Evolutionary conservation across 345 rosid genomes (phyloP), one percentile per base, ranked within the genome.

Genomic region (Sonneratia alba): DNA sequence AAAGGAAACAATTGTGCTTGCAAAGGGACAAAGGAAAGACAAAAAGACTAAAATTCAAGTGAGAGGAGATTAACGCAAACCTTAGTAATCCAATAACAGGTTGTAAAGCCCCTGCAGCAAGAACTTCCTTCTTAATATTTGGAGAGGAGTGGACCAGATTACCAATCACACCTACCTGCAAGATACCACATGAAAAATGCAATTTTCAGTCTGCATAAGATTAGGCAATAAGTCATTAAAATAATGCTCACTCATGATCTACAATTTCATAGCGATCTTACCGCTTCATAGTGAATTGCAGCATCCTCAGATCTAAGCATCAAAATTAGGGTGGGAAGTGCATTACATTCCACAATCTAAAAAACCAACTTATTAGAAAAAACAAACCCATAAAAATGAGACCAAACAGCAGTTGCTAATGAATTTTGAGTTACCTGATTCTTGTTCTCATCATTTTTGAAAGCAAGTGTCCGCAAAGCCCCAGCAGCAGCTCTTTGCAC

Each of bases 401-500:
- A 11, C 19, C 40, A 34, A 72, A 22, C 48, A 19, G 43, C 32
- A 22, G 7, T 48, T 34, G 6, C 22, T 37, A 36, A 71, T 14
- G 36, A 37, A 53, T 27, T 73, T 36, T 11, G 3, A 55, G 19
- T 74, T 73, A 94, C 99, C 91, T 86, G 91, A 75, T 89, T 92
- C 82, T 95, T 95, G 74, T 95, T 95, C 61, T 89, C 96, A 76
- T 95, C 97, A 24, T 95, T 95, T 82, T 92, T 95, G 82, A 92
- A 95, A 53, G 98, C 99, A 79, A 95, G 81, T 62, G 99, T 95
- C 72, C 99, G 87, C 78, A 95, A 74, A 62, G 99, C 97, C 72
- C 97, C 99, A 51, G 97, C 99, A 76, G 99, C 94, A 76, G 99
- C 97, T 86, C 99, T 91, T 79, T 95, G 98, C 79, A 95, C 98